Evolutionary conservation across 306 rosid species (phyloP).

Genomic region (Begonia fuchsioides): DNA sequence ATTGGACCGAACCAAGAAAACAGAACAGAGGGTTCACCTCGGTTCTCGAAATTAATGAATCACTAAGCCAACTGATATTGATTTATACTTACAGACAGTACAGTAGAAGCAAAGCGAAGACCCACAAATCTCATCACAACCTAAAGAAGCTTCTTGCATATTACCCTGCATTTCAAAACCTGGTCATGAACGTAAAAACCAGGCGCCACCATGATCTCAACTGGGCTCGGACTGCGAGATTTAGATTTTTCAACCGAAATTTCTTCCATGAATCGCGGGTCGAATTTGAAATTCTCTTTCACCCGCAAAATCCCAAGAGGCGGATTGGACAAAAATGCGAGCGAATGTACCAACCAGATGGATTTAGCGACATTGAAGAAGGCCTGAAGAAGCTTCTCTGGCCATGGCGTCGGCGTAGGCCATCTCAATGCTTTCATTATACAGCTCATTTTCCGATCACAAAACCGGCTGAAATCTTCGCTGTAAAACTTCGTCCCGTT

Average conservation of each 20-base stretch:
- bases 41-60: no score
- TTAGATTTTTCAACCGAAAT: constrained; percentile 57
- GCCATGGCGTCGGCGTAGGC: constrained; percentile 87
- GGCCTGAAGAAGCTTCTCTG: constrained; percentile 79
- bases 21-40: no score
- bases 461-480: constrained; percentile 82
- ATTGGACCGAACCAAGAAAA: no score
- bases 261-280: constrained; percentile 76
- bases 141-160: constrained; percentile 47
- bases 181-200: constrained; percentile 80
- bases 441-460: constrained; percentile 89
- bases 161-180: constrained; percentile 76
- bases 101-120: no score
- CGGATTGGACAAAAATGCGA: constrained; percentile 76
- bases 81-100: no score
- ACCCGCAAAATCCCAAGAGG: constrained; percentile 63
- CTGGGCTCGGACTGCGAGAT: constrained; percentile 47
- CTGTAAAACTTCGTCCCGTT: constrained; percentile 85
- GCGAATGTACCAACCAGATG: constrained; percentile 81
- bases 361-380: constrained; percentile 85
- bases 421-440: constrained; percentile 59
- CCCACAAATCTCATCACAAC: no score
- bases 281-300: constrained; percentile 57
- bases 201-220: constrained; percentile 88
- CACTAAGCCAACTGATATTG: no score